These are phyloP conservation scores for Hygrophorus russula DNA, from an alignment of 768 basidiomycete genomes.

Conservation along the genomic window DNA sequence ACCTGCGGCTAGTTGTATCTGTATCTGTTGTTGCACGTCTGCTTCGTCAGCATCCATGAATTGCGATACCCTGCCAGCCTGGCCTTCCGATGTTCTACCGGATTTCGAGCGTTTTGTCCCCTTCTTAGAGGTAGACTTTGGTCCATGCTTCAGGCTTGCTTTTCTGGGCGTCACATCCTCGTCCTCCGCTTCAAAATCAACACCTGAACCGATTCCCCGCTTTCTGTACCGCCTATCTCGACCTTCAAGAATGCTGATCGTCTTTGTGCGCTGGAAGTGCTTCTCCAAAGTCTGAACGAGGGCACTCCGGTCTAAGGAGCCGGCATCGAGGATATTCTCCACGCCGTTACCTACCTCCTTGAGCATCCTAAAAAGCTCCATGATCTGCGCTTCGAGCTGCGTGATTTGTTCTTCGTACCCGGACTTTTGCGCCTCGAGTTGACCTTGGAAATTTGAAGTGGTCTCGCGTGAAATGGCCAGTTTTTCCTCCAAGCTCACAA, in stretches of 20 bases:
- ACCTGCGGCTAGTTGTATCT: conserved; percentile 71
- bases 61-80: conserved; percentile 57
- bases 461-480: conserved; percentile 71
- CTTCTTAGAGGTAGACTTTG: conserved; percentile 20
- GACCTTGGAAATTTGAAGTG: conserved; percentile 61
- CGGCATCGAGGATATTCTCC: conserved; percentile 59
- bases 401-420: conserved; percentile 80
- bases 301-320: conserved; percentile 68
- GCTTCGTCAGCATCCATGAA: conserved; percentile 87
- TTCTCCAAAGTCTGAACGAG: conserved; percentile 74
- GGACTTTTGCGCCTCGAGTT: conserved; percentile 64
- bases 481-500: conserved; percentile 64
- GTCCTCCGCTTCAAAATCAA: conserved; percentile 25
- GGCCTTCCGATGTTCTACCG: conserved; percentile 22
- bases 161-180: conserved; percentile 54
- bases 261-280: conserved; percentile 74
- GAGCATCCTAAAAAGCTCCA: conserved; percentile 91
- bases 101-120: conserved; percentile 15
- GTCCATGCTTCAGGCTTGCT: conserved; percentile 27
- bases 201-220: conserved; percentile 10
- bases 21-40: conserved; percentile 76
- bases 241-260: conserved; percentile 81
- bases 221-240: conserved; percentile 26
- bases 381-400: conserved; percentile 85
- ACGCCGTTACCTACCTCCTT: conserved; percentile 73